These are phyloP conservation scores for Scutellaria baicalensis DNA, from an alignment of 257 asterid genomes.

Conservation along the genomic window DNA sequence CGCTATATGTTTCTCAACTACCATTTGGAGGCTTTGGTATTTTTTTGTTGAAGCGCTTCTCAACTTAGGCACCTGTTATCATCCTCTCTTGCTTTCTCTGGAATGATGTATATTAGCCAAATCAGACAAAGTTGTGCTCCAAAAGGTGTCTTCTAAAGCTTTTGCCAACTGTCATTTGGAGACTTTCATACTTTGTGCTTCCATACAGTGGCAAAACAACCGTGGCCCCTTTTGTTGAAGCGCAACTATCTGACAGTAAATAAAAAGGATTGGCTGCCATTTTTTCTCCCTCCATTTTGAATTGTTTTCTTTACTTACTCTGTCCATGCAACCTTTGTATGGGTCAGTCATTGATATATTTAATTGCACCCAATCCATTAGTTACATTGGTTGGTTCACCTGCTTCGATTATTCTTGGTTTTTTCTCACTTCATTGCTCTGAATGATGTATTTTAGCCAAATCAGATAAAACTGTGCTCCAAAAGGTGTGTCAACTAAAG, in stretches of 20 bases:
- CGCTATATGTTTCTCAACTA: no score
- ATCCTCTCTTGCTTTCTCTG: constrained; percentile 20
- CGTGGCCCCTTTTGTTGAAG: constrained; percentile 32
- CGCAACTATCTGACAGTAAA: constrained; percentile 22
- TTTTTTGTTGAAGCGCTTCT: no score
- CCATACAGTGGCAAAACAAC: constrained; percentile 12
- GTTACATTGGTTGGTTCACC: not conserved
- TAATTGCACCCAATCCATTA: not conserved
- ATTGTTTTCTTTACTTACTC: not conserved
- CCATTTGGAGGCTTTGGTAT: no score
- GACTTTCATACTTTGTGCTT: constrained; percentile 10
- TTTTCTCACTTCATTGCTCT: no score
- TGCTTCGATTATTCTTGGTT: not conserved
- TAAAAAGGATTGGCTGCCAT: constrained; percentile 21
- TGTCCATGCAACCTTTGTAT: not conserved
- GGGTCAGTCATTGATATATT: not conserved
- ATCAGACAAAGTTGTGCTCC: not conserved
- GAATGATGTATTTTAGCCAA: no score
- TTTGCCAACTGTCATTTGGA: constrained; percentile 1
- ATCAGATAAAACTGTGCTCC: no score
- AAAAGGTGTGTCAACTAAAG: no score
- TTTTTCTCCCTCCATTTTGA: no score
- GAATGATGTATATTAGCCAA: constrained; percentile 54
- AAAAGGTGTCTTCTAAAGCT: constrained; percentile 10
- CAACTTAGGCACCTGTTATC: no score